phyloP scores from a whole-genome alignment of 2,329 filamentous ascomycete genomes.

The Neofusicoccum sp. region DNA sequence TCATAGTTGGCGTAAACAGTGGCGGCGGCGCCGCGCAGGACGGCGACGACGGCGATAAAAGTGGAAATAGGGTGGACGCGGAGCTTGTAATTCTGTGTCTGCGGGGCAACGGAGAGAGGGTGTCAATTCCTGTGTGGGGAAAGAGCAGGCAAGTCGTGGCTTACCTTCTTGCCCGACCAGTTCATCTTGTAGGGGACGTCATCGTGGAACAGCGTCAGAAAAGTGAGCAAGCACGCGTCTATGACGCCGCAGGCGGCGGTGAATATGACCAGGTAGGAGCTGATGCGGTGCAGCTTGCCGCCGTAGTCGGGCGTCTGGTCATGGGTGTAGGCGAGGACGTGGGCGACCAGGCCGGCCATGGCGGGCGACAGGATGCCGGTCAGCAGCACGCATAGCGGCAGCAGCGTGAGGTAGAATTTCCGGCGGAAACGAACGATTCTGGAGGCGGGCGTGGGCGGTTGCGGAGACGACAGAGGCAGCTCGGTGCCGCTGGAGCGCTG shows the following conservation, averaged over 20 bases:
- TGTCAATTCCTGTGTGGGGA: neutral
- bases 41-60: neutral
- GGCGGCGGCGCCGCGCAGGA: neutral
- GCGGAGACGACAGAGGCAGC: neutral
- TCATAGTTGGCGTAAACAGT: neutral
- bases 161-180: conserved; percentile 12
- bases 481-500: neutral
- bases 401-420: neutral
- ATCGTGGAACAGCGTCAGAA: neutral
- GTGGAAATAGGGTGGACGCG: conserved; percentile 2
- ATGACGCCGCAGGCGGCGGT: neutral
- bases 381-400: neutral
- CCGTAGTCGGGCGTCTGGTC: conserved; percentile 5
- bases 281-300: neutral
- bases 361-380: conserved; percentile 7
- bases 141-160: neutral
- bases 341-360: conserved; percentile 2
- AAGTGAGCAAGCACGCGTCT: neutral
- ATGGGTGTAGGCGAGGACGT: conserved; percentile 4
- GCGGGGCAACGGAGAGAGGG: neutral
- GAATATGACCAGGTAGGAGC: neutral
- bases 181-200: neutral
- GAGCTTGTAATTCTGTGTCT: neutral
- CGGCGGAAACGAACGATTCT: neutral
- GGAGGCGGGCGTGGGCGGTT: neutral